phyloP scores from a whole-genome alignment of 1,284 basidiomycete genomes.

The Fistulina hepatica region DNA sequence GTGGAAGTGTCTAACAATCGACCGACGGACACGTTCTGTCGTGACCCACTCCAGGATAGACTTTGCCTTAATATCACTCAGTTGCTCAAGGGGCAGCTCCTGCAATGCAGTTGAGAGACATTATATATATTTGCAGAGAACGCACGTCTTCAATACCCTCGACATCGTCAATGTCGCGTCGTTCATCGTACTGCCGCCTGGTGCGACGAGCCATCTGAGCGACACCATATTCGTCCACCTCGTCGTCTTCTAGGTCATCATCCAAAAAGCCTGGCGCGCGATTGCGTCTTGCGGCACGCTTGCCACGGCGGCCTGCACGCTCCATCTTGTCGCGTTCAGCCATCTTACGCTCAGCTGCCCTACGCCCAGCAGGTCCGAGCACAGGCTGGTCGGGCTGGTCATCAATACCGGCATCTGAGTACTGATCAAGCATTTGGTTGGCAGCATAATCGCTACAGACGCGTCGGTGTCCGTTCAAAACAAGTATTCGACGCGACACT shows the following conservation, averaged over 20 bases:
- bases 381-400: constrained; percentile 73
- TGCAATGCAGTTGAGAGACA: constrained; percentile 24
- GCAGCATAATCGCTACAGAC: constrained; percentile 72
- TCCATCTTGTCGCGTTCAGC: constrained; percentile 76
- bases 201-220: constrained; percentile 69
- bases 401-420: constrained; percentile 81
- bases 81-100: constrained; percentile 91
- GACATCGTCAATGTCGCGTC: constrained; percentile 74
- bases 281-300: constrained; percentile 62
- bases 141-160: constrained; percentile 75
- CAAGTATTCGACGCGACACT: constrained; percentile 8
- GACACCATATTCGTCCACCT: constrained; percentile 33
- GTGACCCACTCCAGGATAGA: constrained; percentile 97
- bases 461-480: constrained; percentile 9
- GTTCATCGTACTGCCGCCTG: constrained; percentile 82
- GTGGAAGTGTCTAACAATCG: constrained; percentile 88
- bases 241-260: constrained; percentile 41
- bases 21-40: constrained; percentile 79
- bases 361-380: constrained; percentile 64
- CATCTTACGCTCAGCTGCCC: constrained; percentile 85
- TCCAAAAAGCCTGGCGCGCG: constrained; percentile 77
- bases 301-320: constrained; percentile 49
- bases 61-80: constrained; percentile 95
- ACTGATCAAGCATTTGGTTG: constrained; percentile 77
- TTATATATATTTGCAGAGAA: constrained; percentile 9